Evolutionary conservation across 2,329 filamentous ascomycete genomes (phyloP).

Genomic region (Xylaria digitata): DNA sequence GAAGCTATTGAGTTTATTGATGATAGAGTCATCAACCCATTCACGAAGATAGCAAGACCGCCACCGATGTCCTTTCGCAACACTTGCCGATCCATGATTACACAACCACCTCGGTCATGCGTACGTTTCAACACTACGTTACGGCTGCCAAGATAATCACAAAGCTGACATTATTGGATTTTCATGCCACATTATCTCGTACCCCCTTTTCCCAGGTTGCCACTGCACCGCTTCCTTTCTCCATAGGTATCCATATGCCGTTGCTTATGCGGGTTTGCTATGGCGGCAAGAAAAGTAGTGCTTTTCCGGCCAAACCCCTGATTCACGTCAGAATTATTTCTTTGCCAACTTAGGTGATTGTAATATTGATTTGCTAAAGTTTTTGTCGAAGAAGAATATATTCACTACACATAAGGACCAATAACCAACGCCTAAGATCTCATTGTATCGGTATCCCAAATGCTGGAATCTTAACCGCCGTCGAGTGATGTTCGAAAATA

Average conservation of each 20-base stretch:
- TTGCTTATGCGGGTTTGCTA: background rate
- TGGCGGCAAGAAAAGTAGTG: background rate
- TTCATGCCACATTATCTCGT: background rate
- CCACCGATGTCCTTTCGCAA: background rate
- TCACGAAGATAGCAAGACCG: slow-evolving; percentile 3
- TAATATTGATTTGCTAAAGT: background rate
- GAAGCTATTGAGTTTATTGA: slow-evolving; percentile 11
- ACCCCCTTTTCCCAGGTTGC: background rate
- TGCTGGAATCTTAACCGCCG: background rate
- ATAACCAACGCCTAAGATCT: background rate
- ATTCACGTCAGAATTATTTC: no score
- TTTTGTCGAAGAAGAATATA: background rate
- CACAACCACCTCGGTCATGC: background rate
- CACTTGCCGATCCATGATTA: slow-evolving; percentile 8
- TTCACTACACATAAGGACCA: background rate
- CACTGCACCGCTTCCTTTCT: background rate
- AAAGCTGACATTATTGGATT: background rate
- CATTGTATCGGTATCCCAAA: background rate
- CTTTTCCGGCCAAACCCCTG: background rate
- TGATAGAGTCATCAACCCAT: background rate
- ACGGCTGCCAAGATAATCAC: background rate
- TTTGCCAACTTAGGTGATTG: background rate
- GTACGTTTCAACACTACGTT: slow-evolving; percentile 10
- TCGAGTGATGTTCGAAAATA: background rate
- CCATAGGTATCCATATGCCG: background rate